Evolutionary conservation across 257 asterid species (phyloP).

Genomic region (Anisodus acutangulus): DNA sequence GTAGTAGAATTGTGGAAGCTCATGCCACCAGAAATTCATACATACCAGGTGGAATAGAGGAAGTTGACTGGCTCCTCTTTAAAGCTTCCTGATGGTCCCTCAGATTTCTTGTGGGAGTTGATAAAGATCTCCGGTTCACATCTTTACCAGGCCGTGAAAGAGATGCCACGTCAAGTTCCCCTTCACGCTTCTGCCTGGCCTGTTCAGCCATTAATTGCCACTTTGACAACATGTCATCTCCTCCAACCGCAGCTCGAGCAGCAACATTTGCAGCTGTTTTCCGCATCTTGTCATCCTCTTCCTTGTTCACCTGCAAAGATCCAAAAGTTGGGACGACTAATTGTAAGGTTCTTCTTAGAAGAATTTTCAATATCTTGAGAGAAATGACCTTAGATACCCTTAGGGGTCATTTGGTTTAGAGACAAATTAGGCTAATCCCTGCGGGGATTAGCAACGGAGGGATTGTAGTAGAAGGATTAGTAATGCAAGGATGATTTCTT

Average conservation of each 20-base stretch:
- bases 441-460: too few species aligned
- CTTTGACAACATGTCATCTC: conserved; percentile 78
- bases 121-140: conserved; percentile 43
- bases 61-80: conserved; percentile 56
- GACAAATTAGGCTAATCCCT: too few species aligned
- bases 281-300: conserved; percentile 92
- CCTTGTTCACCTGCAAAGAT: conserved; percentile 70
- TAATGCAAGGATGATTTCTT: too few species aligned
- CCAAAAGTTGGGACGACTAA: not conserved
- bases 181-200: conserved; percentile 75
- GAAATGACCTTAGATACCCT: not conserved
- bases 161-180: conserved; percentile 41
- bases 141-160: conserved; percentile 61
- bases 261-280: conserved; percentile 52
- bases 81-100: conserved; percentile 69
- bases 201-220: conserved; percentile 87
- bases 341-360: not conserved
- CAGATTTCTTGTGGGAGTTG: conserved; percentile 53
- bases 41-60: conserved; percentile 60
- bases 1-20: not conserved
- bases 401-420: too few species aligned
- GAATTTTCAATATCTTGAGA: not conserved
- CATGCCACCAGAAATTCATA: conserved; percentile 12
- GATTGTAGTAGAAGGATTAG: too few species aligned
- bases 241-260: conserved; percentile 83